Evolutionary conservation across 169 alveolate genomes (phyloP).

Genomic region (Plasmodium yoelii): DNA sequence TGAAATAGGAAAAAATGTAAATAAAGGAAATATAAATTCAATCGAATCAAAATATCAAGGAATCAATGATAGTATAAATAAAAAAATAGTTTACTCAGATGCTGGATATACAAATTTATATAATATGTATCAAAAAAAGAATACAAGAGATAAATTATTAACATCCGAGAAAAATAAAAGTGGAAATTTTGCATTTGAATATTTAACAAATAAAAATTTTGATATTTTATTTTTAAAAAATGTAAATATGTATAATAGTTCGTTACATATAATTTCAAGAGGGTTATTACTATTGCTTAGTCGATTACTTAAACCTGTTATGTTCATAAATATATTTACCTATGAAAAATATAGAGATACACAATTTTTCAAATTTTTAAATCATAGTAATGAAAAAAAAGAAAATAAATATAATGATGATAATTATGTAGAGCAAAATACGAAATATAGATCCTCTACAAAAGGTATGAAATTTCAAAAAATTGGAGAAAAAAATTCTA

Average conservation of each 20-base stretch:
- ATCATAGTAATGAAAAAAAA: neutral
- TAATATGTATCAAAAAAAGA: conserved; percentile 51
- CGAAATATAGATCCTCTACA: neutral
- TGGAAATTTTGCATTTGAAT: conserved; percentile 76
- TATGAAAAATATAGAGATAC: conserved; percentile 30
- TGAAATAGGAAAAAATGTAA: neutral
- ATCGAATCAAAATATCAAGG: neutral
- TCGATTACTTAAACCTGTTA: conserved; percentile 58
- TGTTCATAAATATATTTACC: conserved; percentile 58
- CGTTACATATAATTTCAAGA: conserved; percentile 46
- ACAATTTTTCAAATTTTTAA: conserved; percentile 13
- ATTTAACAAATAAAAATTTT: conserved; percentile 68
- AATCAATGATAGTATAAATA: neutral
- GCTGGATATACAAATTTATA: conserved; percentile 22
- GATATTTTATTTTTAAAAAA: conserved; percentile 61
- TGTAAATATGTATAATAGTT: conserved; percentile 41
- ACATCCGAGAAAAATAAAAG: conserved; percentile 54
- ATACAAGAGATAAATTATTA: conserved; percentile 32
- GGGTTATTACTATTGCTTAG: conserved; percentile 55
- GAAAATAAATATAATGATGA: neutral
- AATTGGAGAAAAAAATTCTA: neutral
- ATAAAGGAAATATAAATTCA: too few species aligned
- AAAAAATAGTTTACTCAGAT: conserved; percentile 5
- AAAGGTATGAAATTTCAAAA: neutral
- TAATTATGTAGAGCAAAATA: neutral